Conservation (phyloP, 31 red algal genomes). For the Asparagopsis taxiformis region DNA sequence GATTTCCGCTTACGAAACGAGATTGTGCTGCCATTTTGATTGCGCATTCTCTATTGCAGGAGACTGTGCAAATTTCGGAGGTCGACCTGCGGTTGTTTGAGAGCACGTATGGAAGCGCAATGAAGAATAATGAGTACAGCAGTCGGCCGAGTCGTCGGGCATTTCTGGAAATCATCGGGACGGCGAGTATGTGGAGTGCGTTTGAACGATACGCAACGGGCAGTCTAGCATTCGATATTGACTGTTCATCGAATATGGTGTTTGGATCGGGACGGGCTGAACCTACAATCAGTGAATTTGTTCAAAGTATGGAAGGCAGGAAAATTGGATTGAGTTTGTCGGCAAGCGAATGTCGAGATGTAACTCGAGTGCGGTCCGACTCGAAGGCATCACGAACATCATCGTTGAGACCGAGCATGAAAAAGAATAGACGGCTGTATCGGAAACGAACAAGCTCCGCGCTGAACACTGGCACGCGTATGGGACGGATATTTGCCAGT, state of each 20-base stretch:
- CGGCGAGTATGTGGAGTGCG: slow-evolving; percentile 64
- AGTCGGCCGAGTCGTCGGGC: slow-evolving; percentile 18
- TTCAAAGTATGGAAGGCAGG: slow-evolving; percentile 38
- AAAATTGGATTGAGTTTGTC: slow-evolving; percentile 59
- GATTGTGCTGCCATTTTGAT: slow-evolving; percentile 69
- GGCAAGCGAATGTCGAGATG: slow-evolving; percentile 16
- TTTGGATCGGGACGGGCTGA: slow-evolving; percentile 55
- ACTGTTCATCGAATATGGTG: slow-evolving; percentile 65
- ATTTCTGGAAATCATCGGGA: slow-evolving; percentile 63
- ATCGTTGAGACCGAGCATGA: slow-evolving; percentile 25
- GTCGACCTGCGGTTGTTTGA: slow-evolving; percentile 31
- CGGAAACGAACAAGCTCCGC: slow-evolving; percentile 64
- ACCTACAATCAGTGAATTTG: slow-evolving; percentile 54
- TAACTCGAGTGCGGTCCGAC: slow-evolving; percentile 41
- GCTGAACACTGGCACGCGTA: background rate
- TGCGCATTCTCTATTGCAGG: slow-evolving; percentile 50
- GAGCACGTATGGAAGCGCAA: slow-evolving; percentile 10
- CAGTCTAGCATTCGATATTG: slow-evolving; percentile 64
- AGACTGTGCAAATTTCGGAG: slow-evolving; percentile 28
- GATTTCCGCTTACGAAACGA: slow-evolving; percentile 53
- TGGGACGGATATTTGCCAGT: slow-evolving; percentile 3
- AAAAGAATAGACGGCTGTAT: slow-evolving; percentile 41
- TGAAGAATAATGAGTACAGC: slow-evolving; percentile 4
- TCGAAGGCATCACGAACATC: slow-evolving; percentile 46
- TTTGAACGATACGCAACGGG: slow-evolving; percentile 65